Conservation (phyloP, 257 asterid genomes). For the Primulina eburnea region DNA sequence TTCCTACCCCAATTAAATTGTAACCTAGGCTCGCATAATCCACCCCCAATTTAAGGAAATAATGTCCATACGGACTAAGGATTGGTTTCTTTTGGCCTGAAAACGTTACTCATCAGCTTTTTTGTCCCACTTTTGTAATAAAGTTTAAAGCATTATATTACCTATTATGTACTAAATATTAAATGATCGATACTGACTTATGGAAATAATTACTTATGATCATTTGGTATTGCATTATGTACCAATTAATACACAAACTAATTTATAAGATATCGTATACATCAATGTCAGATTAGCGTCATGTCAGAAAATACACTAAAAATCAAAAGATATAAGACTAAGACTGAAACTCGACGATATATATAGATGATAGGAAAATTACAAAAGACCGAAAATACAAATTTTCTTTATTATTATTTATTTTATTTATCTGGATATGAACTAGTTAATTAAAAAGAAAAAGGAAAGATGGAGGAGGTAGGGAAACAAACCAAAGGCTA, state of each 20-base stretch:
- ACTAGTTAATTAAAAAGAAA: background rate
- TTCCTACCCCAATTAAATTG: conserved; percentile 26
- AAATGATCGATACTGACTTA: too few species aligned
- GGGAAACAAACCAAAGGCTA: conserved; percentile 28
- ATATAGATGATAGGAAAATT: too few species aligned
- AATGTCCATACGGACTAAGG: conserved; percentile 38
- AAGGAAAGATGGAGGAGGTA: conserved; percentile 26
- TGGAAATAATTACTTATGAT: too few species aligned
- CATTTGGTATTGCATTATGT: too few species aligned
- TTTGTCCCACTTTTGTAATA: conserved; percentile 54
- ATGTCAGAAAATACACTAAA: too few species aligned
- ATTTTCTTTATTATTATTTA: background rate
- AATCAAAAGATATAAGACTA: too few species aligned
- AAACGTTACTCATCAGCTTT: conserved; percentile 61
- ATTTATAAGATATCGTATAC: too few species aligned
- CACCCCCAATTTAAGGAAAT: conserved; percentile 41
- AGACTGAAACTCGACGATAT: too few species aligned
- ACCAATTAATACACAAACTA: too few species aligned
- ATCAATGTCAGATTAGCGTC: too few species aligned
- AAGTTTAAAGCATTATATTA: conserved; percentile 42
- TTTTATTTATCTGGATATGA: background rate
- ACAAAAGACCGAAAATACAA: conserved; percentile 19
- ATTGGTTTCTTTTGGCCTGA: conserved; percentile 51
- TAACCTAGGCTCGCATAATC: conserved; percentile 15
- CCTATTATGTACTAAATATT: too few species aligned